Evolutionary conservation across 1,284 basidiomycete species (phyloP).

Genomic region (Peniophora sp.): DNA sequence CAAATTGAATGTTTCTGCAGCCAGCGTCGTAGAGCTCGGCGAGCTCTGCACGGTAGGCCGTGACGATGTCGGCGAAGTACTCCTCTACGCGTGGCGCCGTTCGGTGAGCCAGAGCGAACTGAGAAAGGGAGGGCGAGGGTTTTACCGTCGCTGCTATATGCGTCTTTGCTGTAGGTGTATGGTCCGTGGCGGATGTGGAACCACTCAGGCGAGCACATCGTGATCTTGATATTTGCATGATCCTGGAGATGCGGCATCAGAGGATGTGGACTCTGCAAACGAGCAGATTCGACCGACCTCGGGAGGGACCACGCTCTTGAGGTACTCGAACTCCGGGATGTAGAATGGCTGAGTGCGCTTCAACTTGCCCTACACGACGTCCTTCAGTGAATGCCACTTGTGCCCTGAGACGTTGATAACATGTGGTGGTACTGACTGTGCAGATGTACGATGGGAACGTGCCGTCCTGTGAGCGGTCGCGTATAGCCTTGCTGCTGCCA

Average conservation of each 20-base stretch:
- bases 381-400: neutral
- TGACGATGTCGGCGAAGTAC: constrained; percentile 66
- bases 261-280: too few relatives aligned
- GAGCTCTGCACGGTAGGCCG: constrained; percentile 67
- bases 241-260: constrained; percentile 28
- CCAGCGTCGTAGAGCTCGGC: constrained; percentile 65
- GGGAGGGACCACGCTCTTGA: constrained; percentile 45
- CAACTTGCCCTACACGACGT: constrained; percentile 44
- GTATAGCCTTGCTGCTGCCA: constrained; percentile 31
- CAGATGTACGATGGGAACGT: constrained; percentile 17
- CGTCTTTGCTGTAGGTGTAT: constrained; percentile 49
- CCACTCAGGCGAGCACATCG: constrained; percentile 71
- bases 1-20: constrained; percentile 70
- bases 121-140: constrained; percentile 1
- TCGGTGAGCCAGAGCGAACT: too few relatives aligned
- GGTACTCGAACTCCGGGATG: constrained; percentile 52
- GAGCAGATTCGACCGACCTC: constrained; percentile 27
- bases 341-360: constrained; percentile 56
- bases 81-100: constrained; percentile 33
- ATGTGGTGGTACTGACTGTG: neutral
- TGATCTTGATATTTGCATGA: constrained; percentile 63
- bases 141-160: constrained; percentile 55
- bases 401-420: neutral
- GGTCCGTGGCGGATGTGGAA: constrained; percentile 66
- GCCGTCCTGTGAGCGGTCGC: constrained; percentile 28